phyloP scores from a whole-genome alignment of 805 yeast genomes.

The Lachancea meyersii region DNA sequence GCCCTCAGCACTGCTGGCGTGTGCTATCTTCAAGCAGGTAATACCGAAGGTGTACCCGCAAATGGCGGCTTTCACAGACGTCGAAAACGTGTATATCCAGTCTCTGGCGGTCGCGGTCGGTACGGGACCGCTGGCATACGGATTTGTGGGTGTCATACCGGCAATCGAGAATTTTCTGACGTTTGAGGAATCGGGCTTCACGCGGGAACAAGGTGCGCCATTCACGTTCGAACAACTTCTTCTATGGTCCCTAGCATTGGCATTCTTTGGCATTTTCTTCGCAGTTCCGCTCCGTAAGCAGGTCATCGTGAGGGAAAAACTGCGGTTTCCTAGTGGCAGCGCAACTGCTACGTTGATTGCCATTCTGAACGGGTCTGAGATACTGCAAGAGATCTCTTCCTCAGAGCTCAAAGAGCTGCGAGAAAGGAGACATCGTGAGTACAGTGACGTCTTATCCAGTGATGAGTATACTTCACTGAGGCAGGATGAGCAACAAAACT shows the following conservation, averaged over 20 bases:
- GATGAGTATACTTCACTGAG: slow-evolving; percentile 5
- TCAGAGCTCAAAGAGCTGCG: slow-evolving; percentile 33
- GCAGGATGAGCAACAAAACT: background rate
- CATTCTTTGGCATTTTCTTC: slow-evolving; percentile 92
- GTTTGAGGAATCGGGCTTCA: slow-evolving; percentile 63
- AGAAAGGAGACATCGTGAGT: slow-evolving; percentile 20
- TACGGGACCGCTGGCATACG: slow-evolving; percentile 94
- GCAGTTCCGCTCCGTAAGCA: slow-evolving; percentile 85
- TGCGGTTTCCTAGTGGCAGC: slow-evolving; percentile 90
- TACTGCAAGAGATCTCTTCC: slow-evolving; percentile 34
- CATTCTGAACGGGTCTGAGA: slow-evolving; percentile 70
- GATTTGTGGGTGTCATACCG: slow-evolving; percentile 91
- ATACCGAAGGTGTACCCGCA: slow-evolving; percentile 30
- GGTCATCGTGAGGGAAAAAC: slow-evolving; percentile 78
- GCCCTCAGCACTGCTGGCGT: slow-evolving; percentile 87
- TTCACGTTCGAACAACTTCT: slow-evolving; percentile 50
- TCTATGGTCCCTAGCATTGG: slow-evolving; percentile 80
- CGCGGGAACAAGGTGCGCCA: slow-evolving; percentile 26
- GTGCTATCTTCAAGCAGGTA: slow-evolving; percentile 66
- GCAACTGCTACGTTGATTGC: slow-evolving; percentile 93
- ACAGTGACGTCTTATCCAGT: slow-evolving; percentile 23
- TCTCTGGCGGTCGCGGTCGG: slow-evolving; percentile 96
- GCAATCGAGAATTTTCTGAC: slow-evolving; percentile 88
- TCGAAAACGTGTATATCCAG: slow-evolving; percentile 89
- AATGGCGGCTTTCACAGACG: slow-evolving; percentile 60